Percentiles rank a stretch among this genome's conserved stretches.
Evolutionary conservation across 1,284 basidiomycete genomes (phyloP).

Genomic region (Hypsizygus ulmarius): DNA sequence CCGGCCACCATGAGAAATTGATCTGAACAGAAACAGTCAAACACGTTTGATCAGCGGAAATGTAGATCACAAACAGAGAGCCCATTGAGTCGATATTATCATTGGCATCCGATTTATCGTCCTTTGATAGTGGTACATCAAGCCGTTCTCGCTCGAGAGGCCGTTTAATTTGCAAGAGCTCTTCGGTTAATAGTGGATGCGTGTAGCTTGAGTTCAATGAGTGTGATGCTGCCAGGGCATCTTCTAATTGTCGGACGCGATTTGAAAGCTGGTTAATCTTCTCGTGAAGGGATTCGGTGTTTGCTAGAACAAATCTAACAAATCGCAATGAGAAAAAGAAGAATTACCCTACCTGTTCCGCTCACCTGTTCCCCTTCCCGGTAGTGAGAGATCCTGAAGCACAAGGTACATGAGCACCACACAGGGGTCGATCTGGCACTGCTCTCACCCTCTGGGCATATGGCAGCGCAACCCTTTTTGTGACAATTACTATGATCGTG

Average conservation of each 20-base stretch:
- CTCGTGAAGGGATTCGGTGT: constrained; percentile 65
- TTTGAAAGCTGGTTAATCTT: constrained; percentile 59
- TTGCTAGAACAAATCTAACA: constrained; percentile 61
- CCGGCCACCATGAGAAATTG: constrained; percentile 57
- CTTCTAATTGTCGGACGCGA: constrained; percentile 62
- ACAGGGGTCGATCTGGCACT: constrained; percentile 14
- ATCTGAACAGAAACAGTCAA: constrained; percentile 34
- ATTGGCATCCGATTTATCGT: constrained; percentile 46
- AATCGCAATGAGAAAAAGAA: constrained; percentile 7
- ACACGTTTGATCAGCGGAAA: constrained; percentile 10
- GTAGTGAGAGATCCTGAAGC: constrained; percentile 60
- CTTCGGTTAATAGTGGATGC: constrained; percentile 58
- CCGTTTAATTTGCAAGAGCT: constrained; percentile 60
- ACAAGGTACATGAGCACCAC: constrained; percentile 11
- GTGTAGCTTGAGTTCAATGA: constrained; percentile 40
- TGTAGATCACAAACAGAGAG: constrained; percentile 48
- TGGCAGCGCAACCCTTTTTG: constrained; percentile 61
- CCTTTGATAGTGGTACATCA: constrained; percentile 36
- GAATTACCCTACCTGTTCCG: constrained; percentile 1
- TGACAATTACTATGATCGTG: constrained; percentile 50
- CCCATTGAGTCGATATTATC: constrained; percentile 60
- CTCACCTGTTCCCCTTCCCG: constrained; percentile 67
- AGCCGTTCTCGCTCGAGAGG: constrained; percentile 57
- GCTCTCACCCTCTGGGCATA: constrained; percentile 57
- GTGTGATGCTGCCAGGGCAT: constrained; percentile 56